Percentiles rank a stretch among this genome's conserved stretches.
Evolutionary conservation across 306 rosid species (phyloP).

Genomic region (Medicago ruthenica): DNA sequence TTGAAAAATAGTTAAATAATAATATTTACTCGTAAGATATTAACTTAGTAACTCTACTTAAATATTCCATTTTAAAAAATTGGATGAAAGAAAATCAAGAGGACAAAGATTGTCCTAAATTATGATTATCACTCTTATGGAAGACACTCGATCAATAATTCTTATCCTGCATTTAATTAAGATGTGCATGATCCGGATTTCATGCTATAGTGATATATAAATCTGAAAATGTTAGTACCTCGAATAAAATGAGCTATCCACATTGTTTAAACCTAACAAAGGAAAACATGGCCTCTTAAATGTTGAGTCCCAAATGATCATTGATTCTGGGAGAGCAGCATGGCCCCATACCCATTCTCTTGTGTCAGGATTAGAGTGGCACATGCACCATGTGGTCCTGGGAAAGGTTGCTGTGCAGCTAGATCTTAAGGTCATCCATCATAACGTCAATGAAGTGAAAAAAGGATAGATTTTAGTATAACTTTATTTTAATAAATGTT

Average conservation of each 20-base stretch:
- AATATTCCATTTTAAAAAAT: too few species aligned
- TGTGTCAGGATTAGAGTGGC: slow-evolving; percentile 44
- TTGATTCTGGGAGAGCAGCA: slow-evolving; percentile 28
- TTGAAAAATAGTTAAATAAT: too few species aligned
- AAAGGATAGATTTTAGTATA: too few species aligned
- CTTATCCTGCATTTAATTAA: slow-evolving; percentile 4
- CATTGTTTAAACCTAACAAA: slow-evolving; percentile 39
- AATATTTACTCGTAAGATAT: too few species aligned
- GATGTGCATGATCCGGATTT: slow-evolving; percentile 7
- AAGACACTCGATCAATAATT: slow-evolving; percentile 12
- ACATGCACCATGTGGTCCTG: slow-evolving; percentile 55
- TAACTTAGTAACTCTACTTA: too few species aligned
- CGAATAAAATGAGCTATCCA: slow-evolving; percentile 35
- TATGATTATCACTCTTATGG: background rate
- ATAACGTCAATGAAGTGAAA: background rate
- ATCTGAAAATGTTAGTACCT: slow-evolving; percentile 24
- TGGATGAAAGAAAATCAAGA: too few species aligned
- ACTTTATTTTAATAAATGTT: too few species aligned
- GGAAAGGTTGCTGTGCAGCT: background rate
- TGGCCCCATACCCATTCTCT: slow-evolving; percentile 42
- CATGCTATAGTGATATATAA: slow-evolving; percentile 14
- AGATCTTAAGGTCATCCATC: slow-evolving; percentile 2
- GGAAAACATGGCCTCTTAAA: slow-evolving; percentile 33
- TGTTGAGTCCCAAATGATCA: slow-evolving; percentile 37
- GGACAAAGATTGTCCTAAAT: background rate